A percentile compares a stretch with the other conserved stretches of the same genome.
Evolutionary conservation across 2,329 filamentous ascomycete genomes (phyloP).

Genomic region (Gyromitra esculenta): DNA sequence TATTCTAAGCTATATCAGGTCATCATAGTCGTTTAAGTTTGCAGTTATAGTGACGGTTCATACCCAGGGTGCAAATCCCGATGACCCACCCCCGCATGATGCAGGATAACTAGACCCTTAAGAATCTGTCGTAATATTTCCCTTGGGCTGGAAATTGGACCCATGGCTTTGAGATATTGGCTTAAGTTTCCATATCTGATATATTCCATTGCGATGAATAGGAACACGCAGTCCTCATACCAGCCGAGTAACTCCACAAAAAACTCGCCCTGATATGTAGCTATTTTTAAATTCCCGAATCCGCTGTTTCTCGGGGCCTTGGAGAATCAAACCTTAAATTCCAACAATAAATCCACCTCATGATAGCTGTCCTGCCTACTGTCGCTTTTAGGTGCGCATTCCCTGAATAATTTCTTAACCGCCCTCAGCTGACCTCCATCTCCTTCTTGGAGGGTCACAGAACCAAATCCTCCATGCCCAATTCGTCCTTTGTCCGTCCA

Average conservation of each 20-base stretch:
- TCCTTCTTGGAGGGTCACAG: slow-evolving; percentile 3
- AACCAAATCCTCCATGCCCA: not conserved
- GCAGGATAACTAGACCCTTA: not conserved
- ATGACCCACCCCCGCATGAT: not conserved
- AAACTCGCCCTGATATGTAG: too few species aligned
- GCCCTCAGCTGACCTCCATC: not conserved
- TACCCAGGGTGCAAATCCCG: not conserved
- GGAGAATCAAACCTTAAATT: not conserved
- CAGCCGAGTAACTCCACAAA: not conserved
- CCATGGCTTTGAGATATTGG: not conserved
- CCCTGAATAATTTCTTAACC: not conserved
- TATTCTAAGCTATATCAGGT: not conserved
- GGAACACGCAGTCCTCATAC: not conserved
- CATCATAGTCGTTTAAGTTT: not conserved
- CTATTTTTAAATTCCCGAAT: not conserved
- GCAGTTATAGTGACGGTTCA: not conserved
- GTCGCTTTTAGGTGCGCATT: not conserved
- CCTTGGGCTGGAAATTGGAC: not conserved
- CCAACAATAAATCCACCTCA: not conserved
- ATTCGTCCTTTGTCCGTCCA: not conserved
- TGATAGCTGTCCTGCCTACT: too few species aligned
- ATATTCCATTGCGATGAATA: not conserved
- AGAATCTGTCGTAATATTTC: slow-evolving; percentile 9
- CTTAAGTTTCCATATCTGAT: not conserved
- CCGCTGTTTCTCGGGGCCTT: not conserved